These are phyloP conservation scores for Hypoxylon intermedium DNA, from an alignment of 495 filamentous ascomycete species.

Conservation along the genomic window DNA sequence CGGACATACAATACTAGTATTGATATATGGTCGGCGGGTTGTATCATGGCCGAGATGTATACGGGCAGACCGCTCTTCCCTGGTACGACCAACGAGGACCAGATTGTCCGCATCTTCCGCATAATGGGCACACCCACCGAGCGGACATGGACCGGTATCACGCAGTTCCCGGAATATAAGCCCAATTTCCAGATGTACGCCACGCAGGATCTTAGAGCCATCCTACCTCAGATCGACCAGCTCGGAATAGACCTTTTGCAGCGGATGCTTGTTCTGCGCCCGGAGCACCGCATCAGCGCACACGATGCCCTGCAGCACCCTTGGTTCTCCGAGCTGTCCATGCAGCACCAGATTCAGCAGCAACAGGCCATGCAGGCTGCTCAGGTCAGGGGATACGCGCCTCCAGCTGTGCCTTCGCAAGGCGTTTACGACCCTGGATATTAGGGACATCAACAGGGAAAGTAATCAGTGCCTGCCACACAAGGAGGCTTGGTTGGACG, in stretches of 20 bases:
- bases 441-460: slow-evolving; percentile 8
- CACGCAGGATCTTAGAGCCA: slow-evolving; percentile 85
- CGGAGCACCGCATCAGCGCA: slow-evolving; percentile 89
- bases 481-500: no score
- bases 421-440: slow-evolving; percentile 41
- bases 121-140: slow-evolving; percentile 96
- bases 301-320: slow-evolving; percentile 83
- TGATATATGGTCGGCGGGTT: slow-evolving; percentile 97
- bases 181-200: slow-evolving; percentile 90
- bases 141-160: slow-evolving; percentile 90
- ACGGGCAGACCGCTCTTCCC: slow-evolving; percentile 92
- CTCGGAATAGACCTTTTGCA: slow-evolving; percentile 84
- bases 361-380: slow-evolving; percentile 45
- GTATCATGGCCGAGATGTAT: slow-evolving; percentile 99
- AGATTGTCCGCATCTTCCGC: slow-evolving; percentile 93
- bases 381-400: slow-evolving; percentile 39
- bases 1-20: slow-evolving; percentile 97
- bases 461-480: no score
- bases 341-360: slow-evolving; percentile 49
- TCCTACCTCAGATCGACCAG: slow-evolving; percentile 88
- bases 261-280: slow-evolving; percentile 89
- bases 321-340: slow-evolving; percentile 74
- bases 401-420: slow-evolving; percentile 41
- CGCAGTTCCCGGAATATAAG: slow-evolving; percentile 92
- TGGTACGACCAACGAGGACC: slow-evolving; percentile 95